Evolutionary conservation across 495 filamentous ascomycete genomes (phyloP).

Genomic region (Neurospora sublineolata): DNA sequence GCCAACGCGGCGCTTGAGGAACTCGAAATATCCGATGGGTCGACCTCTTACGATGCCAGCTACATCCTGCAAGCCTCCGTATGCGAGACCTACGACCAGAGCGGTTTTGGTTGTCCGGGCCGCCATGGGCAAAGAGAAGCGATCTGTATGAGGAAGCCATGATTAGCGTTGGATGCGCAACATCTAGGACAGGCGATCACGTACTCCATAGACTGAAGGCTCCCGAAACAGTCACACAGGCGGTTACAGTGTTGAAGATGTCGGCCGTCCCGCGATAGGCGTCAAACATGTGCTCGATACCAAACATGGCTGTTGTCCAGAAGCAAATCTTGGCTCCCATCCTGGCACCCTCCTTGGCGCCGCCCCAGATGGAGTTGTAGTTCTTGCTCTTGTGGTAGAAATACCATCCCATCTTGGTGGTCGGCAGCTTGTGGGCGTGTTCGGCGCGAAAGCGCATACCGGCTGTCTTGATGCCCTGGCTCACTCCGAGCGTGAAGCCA

Average conservation of each 20-base stretch:
- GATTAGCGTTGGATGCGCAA: conserved; percentile 10
- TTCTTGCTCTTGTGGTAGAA: conserved; percentile 97
- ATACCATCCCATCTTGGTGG: conserved; percentile 76
- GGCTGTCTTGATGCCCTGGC: conserved; percentile 59
- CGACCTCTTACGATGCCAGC: conserved; percentile 47
- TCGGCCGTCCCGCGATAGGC: conserved; percentile 58
- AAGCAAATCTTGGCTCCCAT: conserved; percentile 60
- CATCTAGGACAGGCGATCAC: conserved; percentile 14
- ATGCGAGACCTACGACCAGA: conserved; percentile 62
- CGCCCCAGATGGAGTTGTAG: conserved; percentile 66
- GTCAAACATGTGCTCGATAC: conserved; percentile 78
- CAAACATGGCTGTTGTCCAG: conserved; percentile 57
- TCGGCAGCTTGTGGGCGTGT: conserved; percentile 85
- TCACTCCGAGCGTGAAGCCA: conserved; percentile 58
- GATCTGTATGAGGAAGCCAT: conserved; percentile 41
- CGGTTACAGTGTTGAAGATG: conserved; percentile 62
- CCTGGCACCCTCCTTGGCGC: conserved; percentile 60
- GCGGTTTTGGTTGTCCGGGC: conserved; percentile 76
- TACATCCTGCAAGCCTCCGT: conserved; percentile 66
- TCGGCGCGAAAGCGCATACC: conserved; percentile 78
- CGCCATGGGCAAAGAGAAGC: conserved; percentile 68
- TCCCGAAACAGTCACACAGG: conserved; percentile 71
- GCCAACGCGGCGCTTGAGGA: conserved; percentile 31
- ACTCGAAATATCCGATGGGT: conserved; percentile 60
- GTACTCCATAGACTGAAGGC: conserved; percentile 79